Percentiles rank a stretch among this genome's conserved stretches.
phyloP scores from a whole-genome alignment of 495 filamentous ascomycete genomes.

The Daldinia caldariorum region DNA sequence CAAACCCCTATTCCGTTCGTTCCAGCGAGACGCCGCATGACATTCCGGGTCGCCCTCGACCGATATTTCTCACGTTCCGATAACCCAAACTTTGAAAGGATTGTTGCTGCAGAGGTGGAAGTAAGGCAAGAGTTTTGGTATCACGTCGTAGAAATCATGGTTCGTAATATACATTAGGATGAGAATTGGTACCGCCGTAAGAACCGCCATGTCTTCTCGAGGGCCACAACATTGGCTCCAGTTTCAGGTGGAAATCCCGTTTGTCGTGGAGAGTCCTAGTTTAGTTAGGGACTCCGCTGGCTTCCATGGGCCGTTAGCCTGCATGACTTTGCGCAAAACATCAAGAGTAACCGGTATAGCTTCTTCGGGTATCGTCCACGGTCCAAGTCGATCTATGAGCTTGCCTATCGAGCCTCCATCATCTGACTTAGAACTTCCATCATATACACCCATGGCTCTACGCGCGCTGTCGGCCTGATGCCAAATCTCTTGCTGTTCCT shows the following conservation, averaged over 20 bases:
- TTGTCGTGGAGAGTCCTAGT: slow-evolving; percentile 28
- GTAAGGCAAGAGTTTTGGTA: slow-evolving; percentile 27
- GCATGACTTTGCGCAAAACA: slow-evolving; percentile 40
- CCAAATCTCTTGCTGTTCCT: slow-evolving; percentile 43
- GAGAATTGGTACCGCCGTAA: slow-evolving; percentile 1
- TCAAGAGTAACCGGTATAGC: slow-evolving; percentile 43
- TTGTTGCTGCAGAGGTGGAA: slow-evolving; percentile 22
- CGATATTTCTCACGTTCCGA: slow-evolving; percentile 19
- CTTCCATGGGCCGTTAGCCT: slow-evolving; percentile 37
- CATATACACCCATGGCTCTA: slow-evolving; percentile 40
- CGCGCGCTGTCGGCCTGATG: slow-evolving; percentile 36
- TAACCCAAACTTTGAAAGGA: slow-evolving; percentile 19
- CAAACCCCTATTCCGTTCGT: slow-evolving; percentile 26
- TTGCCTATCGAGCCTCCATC: slow-evolving; percentile 45
- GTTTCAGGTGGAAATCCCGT: slow-evolving; percentile 24
- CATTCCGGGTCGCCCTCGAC: slow-evolving; percentile 32
- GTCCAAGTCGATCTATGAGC: slow-evolving; percentile 47
- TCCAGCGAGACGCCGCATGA: slow-evolving; percentile 41
- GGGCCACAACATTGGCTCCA: slow-evolving; percentile 8
- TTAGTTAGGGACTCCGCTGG: slow-evolving; percentile 40
- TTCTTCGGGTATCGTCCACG: slow-evolving; percentile 47
- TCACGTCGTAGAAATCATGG: slow-evolving; percentile 45
- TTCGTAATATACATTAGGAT: slow-evolving; percentile 45
- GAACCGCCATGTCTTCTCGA: slow-evolving; percentile 3
- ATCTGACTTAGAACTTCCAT: slow-evolving; percentile 35